Conservation (phyloP, 2,329 filamentous ascomycete genomes). For the Cytospora mali region DNA sequence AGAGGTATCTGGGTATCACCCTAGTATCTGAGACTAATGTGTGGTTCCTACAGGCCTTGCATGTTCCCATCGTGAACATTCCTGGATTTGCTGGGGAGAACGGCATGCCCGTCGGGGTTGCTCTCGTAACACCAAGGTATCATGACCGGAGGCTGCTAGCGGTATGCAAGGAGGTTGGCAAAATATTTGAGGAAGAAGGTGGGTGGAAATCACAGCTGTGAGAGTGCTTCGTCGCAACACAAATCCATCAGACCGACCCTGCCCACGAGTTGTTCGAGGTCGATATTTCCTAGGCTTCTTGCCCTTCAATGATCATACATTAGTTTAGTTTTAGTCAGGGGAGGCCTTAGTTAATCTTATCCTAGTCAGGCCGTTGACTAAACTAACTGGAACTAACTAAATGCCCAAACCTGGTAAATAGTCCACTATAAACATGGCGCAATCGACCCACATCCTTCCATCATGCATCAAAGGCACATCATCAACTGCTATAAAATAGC, state of each 20-base stretch:
- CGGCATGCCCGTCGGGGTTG: slow-evolving; percentile 62
- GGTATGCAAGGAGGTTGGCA: slow-evolving; percentile 43
- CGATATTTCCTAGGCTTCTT: too few species aligned
- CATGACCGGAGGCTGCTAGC: slow-evolving; percentile 45
- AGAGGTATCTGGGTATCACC: too few species aligned
- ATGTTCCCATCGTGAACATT: slow-evolving; percentile 65
- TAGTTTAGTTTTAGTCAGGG: too few species aligned
- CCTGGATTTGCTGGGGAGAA: slow-evolving; percentile 62
- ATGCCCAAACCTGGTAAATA: too few species aligned
- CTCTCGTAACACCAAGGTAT: slow-evolving; percentile 51
- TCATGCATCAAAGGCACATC: slow-evolving; percentile 8
- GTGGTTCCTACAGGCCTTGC: slow-evolving; percentile 44
- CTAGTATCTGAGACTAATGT: neutral
- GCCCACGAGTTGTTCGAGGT: too few species aligned
- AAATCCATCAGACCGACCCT: neutral
- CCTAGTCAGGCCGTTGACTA: too few species aligned
- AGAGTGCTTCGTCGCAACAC: neutral
- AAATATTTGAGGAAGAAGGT: slow-evolving; percentile 43
- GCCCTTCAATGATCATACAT: too few species aligned
- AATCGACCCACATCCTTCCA: slow-evolving; percentile 28
- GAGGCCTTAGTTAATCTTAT: too few species aligned
- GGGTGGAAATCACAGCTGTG: slow-evolving; percentile 33
- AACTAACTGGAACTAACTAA: too few species aligned
- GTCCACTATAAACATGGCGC: slow-evolving; percentile 20
- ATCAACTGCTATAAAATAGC: neutral